Percentiles rank a stretch among this genome's conserved stretches.
Conservation (phyloP, 768 basidiomycete species). For the Grammothele lineata region DNA sequence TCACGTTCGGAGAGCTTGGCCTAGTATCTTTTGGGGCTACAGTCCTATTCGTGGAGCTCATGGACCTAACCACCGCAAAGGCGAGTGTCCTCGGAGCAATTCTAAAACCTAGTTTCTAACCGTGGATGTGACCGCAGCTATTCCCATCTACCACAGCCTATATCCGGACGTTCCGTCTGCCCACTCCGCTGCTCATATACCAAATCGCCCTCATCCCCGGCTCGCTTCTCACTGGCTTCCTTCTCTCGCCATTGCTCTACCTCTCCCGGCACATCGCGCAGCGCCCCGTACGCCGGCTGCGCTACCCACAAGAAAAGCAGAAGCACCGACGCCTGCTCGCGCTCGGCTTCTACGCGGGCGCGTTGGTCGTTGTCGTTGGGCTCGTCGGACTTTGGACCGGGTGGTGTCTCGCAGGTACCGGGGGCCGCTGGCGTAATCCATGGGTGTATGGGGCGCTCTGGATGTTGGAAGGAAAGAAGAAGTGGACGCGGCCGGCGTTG, state of each 20-base stretch:
- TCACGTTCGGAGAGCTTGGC: slow-evolving; percentile 92
- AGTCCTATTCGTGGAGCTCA: slow-evolving; percentile 77
- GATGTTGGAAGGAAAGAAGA: slow-evolving; percentile 67
- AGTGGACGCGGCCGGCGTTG: slow-evolving; percentile 77
- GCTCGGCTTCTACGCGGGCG: slow-evolving; percentile 75
- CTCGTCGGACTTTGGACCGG: slow-evolving; percentile 91
- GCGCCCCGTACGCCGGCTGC: slow-evolving; percentile 75
- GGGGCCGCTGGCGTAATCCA: too few relatives aligned
- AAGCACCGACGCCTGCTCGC: slow-evolving; percentile 82
- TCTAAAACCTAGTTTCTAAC: neutral
- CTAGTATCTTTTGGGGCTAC: slow-evolving; percentile 88
- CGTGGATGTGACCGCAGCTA: slow-evolving; percentile 43
- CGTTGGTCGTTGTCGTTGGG: slow-evolving; percentile 72
- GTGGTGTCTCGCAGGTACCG: slow-evolving; percentile 73
- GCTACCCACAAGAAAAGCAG: slow-evolving; percentile 77
- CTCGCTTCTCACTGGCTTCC: slow-evolving; percentile 86
- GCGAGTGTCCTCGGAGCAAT: slow-evolving; percentile 39
- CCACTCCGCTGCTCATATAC: slow-evolving; percentile 87
- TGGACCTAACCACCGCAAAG: slow-evolving; percentile 78
- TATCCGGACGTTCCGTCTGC: slow-evolving; percentile 88
- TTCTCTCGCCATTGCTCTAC: slow-evolving; percentile 90
- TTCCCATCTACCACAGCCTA: slow-evolving; percentile 76
- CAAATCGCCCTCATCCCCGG: slow-evolving; percentile 93
- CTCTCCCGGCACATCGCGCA: slow-evolving; percentile 91
- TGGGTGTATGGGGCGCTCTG: slow-evolving; percentile 84